A percentile compares a stretch with the other conserved stretches of the same genome.
Evolutionary conservation across 306 rosid species (phyloP).

Genomic region (Aeschynomene evenia): DNA sequence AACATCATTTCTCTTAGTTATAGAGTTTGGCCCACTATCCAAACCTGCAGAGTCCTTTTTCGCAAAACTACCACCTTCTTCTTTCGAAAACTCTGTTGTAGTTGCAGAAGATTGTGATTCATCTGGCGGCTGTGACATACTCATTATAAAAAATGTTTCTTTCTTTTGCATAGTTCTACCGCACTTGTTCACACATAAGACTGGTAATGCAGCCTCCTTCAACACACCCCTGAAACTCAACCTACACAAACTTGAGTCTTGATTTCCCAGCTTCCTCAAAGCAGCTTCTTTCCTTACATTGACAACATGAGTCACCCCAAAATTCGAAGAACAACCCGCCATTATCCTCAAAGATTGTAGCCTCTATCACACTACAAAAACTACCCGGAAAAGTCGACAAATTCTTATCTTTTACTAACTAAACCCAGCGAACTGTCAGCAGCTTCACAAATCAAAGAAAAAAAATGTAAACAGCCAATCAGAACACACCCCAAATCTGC

Average conservation of each 20-base stretch:
- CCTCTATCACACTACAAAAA: constrained; percentile 14
- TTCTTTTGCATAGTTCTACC: constrained; percentile 37
- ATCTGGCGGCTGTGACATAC: constrained; percentile 43
- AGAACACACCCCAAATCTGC: constrained; percentile 27
- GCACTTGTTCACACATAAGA: constrained; percentile 32
- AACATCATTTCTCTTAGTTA: constrained; percentile 27
- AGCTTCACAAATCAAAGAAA: not conserved
- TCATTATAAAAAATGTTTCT: constrained; percentile 31
- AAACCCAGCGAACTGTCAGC: constrained; percentile 16
- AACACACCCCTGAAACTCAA: constrained; percentile 44
- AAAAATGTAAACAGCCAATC: not conserved
- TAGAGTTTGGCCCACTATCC: constrained; percentile 33
- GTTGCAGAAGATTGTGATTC: constrained; percentile 43
- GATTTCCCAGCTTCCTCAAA: constrained; percentile 46
- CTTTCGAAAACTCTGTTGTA: constrained; percentile 36
- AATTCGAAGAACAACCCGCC: constrained; percentile 53
- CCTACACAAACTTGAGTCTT: constrained; percentile 28
- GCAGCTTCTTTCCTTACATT: constrained; percentile 39
- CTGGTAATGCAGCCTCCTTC: constrained; percentile 45
- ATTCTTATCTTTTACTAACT: constrained; percentile 23
- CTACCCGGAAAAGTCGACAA: constrained; percentile 43
- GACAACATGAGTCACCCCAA: constrained; percentile 43
- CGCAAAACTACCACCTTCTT: constrained; percentile 31
- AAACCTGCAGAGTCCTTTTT: constrained; percentile 36
- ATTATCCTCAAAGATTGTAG: constrained; percentile 30